These are phyloP conservation scores for Ogataea nitratoaversa DNA, from an alignment of 805 yeast genomes.

Conservation along the genomic window DNA sequence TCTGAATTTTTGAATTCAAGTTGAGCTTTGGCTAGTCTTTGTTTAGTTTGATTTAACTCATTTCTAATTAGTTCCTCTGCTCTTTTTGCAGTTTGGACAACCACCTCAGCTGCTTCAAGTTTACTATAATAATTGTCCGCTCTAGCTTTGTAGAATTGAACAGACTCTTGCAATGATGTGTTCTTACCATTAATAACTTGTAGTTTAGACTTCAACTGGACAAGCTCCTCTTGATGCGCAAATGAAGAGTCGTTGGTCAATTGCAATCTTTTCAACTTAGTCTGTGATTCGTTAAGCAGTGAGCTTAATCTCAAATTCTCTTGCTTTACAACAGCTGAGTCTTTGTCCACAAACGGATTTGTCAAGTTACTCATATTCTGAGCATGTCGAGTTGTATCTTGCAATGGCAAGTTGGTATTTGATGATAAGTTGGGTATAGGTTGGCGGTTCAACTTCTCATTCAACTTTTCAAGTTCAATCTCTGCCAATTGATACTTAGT, in stretches of 20 bases:
- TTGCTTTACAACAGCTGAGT: slow-evolving; percentile 25
- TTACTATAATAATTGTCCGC: slow-evolving; percentile 72
- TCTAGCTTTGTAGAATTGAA: slow-evolving; percentile 62
- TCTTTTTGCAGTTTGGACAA: slow-evolving; percentile 57
- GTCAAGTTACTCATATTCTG: slow-evolving; percentile 14
- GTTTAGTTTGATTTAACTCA: slow-evolving; percentile 51
- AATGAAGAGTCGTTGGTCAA: slow-evolving; percentile 22
- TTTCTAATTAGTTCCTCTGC: slow-evolving; percentile 51
- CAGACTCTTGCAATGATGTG: slow-evolving; percentile 47
- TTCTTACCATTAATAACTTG: slow-evolving; percentile 56
- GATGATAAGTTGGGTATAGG: neutral
- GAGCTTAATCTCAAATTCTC: slow-evolving; percentile 34
- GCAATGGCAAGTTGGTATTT: slow-evolving; percentile 32
- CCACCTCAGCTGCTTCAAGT: slow-evolving; percentile 74
- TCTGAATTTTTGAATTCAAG: slow-evolving; percentile 55
- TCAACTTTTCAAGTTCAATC: slow-evolving; percentile 38
- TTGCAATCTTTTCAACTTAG: slow-evolving; percentile 30
- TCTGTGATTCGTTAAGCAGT: slow-evolving; percentile 31
- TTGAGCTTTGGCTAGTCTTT: slow-evolving; percentile 41
- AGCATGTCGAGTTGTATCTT: slow-evolving; percentile 16
- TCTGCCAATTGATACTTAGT: slow-evolving; percentile 45
- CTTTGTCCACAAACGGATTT: slow-evolving; percentile 16
- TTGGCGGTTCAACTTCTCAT: slow-evolving; percentile 28
- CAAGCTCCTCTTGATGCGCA: slow-evolving; percentile 33
- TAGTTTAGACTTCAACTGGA: slow-evolving; percentile 50